Evolutionary conservation across 192 early-diverging fungal genomes (phyloP).

Genomic region (Entomortierella parvispora): DNA sequence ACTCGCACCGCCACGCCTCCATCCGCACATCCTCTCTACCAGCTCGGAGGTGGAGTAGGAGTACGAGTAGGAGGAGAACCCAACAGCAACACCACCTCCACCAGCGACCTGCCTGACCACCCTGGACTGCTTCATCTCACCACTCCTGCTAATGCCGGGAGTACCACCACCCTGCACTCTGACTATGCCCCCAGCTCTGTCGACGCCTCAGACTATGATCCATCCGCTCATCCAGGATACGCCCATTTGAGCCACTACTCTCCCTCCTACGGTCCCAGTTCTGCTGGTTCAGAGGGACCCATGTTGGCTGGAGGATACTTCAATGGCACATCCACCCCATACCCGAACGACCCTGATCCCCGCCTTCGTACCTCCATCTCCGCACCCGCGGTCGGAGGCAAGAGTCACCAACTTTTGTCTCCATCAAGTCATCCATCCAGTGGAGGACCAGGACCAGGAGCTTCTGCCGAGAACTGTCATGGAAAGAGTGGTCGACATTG

Average conservation of each 20-base stretch:
- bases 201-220: conserved; percentile 19
- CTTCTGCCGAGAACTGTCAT: too few relatives aligned
- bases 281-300: conserved; percentile 21
- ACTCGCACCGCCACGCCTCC: neutral
- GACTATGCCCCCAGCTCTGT: conserved; percentile 19
- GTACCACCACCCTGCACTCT: conserved; percentile 7
- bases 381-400: conserved; percentile 18
- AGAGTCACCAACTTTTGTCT: neutral
- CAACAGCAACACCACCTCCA: conserved; percentile 2
- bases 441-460: too few relatives aligned
- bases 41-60: neutral
- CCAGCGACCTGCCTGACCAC: too few relatives aligned
- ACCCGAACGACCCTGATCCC: conserved; percentile 9
- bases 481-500: conserved; percentile 7
- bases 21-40: neutral
- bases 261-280: conserved; percentile 2
- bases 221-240: neutral
- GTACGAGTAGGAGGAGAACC: neutral
- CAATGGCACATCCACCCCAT: neutral
- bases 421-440: neutral
- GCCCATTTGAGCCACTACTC: neutral
- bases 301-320: neutral
- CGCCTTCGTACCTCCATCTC: conserved; percentile 5
- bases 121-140: too few relatives aligned
- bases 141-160: too few relatives aligned